These are phyloP conservation scores for Fusarium kyushuense DNA, from an alignment of 2,329 filamentous ascomycete species.

Conservation along the genomic window DNA sequence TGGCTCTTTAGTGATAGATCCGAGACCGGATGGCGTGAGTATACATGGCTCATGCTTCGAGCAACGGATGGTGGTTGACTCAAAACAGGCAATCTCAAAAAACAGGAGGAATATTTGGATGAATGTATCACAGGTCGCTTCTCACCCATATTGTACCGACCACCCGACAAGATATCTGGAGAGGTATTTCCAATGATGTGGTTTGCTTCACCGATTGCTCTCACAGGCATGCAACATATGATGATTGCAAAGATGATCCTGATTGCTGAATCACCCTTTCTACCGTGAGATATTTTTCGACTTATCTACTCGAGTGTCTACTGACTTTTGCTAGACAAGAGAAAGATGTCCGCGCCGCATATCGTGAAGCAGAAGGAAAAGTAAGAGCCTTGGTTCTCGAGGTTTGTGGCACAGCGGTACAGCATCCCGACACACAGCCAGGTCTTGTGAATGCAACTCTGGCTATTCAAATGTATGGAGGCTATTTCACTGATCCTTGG, in stretches of 20 bases:
- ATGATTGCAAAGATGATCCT: conserved; percentile 46
- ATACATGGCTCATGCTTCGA: rapidly evolving
- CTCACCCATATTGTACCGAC: conserved; percentile 20
- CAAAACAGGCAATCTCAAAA: conserved; percentile 10
- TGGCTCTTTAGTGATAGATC: conserved; percentile 37
- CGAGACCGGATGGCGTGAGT: conserved; percentile 36
- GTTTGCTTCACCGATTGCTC: conserved; percentile 34
- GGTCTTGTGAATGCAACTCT: conserved; percentile 35
- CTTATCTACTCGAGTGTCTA: rapidly evolving
- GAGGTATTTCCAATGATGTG: conserved; percentile 40
- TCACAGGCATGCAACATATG: conserved; percentile 42
- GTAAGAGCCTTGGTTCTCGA: conserved; percentile 34
- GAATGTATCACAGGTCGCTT: conserved; percentile 5
- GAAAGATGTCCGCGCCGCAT: conserved; percentile 24
- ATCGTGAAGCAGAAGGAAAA: conserved; percentile 26
- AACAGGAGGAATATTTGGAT: conserved; percentile 36
- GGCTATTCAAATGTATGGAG: conserved; percentile 36
- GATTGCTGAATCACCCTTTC: conserved; percentile 32
- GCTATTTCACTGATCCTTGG: conserved; percentile 42
- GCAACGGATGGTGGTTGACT: rapidly evolving
- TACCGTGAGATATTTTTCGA: not conserved
- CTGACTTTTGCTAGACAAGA: not conserved
- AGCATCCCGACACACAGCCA: conserved; percentile 28
- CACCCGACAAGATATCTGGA: conserved; percentile 17
- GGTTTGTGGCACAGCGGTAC: conserved; percentile 36